Percentiles rank a stretch among this genome's conserved stretches.
These are phyloP conservation scores for Coemansia sp. DNA, from an alignment of 192 early-diverging fungal genomes.

Conservation along the genomic window DNA sequence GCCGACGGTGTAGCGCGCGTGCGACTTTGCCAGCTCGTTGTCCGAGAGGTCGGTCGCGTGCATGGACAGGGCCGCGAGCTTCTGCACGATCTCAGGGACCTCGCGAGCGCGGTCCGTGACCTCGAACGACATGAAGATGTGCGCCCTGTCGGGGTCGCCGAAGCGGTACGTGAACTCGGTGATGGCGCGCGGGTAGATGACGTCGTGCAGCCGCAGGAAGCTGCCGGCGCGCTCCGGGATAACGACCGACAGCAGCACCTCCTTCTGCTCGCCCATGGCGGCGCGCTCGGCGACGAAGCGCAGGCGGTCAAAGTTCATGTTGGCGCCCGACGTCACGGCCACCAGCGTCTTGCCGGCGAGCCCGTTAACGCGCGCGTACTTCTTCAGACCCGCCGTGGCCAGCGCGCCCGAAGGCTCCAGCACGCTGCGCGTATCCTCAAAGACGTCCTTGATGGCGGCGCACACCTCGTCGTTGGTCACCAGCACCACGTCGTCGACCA, in stretches of 20 bases:
- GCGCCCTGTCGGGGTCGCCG: conserved; percentile 73
- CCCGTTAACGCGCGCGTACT: conserved; percentile 67
- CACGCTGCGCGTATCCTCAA: conserved; percentile 92
- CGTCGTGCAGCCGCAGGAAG: conserved; percentile 78
- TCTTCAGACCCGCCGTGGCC: conserved; percentile 85
- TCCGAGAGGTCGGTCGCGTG: conserved; percentile 80
- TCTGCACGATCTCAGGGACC: conserved; percentile 67
- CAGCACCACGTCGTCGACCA: conserved; percentile 90
- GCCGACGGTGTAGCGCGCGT: conserved; percentile 93
- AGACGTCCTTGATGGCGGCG: conserved; percentile 88
- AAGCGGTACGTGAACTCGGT: conserved; percentile 92
- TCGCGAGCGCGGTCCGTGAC: conserved; percentile 74
- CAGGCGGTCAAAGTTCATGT: conserved; percentile 99
- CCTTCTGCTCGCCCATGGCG: conserved; percentile 88
- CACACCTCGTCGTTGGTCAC: conserved; percentile 97
- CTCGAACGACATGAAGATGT: conserved; percentile 90
- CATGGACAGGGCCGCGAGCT: conserved; percentile 67
- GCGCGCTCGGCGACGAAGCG: conserved; percentile 97
- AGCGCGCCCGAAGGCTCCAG: conserved; percentile 97
- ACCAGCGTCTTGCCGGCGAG: conserved; percentile 65
- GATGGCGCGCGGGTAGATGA: conserved; percentile 82
- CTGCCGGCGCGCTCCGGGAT: conserved; percentile 93
- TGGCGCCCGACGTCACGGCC: conserved; percentile 89
- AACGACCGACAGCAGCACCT: conserved; percentile 89
- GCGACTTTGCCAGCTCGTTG: conserved; percentile 96